Base-by-base conservation (phyloP, 768 basidiomycete species). In the Hericium coralloides region DNA sequence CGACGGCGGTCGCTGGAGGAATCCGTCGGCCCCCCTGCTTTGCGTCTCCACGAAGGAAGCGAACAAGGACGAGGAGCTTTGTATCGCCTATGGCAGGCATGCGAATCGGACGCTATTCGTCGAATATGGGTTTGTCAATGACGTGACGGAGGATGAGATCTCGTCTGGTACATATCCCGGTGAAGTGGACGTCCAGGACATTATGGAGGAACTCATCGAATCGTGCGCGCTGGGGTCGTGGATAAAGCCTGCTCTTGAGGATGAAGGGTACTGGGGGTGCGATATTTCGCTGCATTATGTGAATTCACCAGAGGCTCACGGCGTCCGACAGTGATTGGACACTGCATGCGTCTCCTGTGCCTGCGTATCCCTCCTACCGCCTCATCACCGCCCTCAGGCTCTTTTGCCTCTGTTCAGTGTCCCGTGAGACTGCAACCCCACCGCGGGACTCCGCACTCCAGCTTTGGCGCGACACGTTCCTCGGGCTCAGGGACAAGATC, bases 101-200 rank as follows among this genome's bases (percentile, higher is more conserved):
- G 71, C 83, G 23, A 95, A 93, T 60, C 76, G 79, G 43, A 85
- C 79, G 3, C 68, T 98, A 22, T 88, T 94, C 66, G 77, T 84
- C 20, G 95, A 98, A 68, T 98, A 98, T 69, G 95, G 95, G 0
- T 98, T 98, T 67, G 78, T 88, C 36, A 77, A 79, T 60, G 26
- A 60, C 15, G 62, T 73, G 15, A 61, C 68, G 9, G 55, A 66
- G 12, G 67, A 71, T 12, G 67, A 58, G 9, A 49, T 70, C 23
- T 50, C 55, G 18, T 59, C 59, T 14, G 71, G 72, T 20, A 60
- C 60, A 10, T 65, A 71, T 31, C 63, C 70, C 6, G 81, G 80
- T 15, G 85, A 91, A 61, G 76, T 90, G 15, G 80, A 87, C 55
- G 71, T 95, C 2, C 80, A 84, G 55, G 73, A 76, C 17, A 57